Percentiles rank a stretch among this genome's conserved stretches.
Conservation (phyloP, 1,139 yeast species). For the Hansenula lynferdii region DNA sequence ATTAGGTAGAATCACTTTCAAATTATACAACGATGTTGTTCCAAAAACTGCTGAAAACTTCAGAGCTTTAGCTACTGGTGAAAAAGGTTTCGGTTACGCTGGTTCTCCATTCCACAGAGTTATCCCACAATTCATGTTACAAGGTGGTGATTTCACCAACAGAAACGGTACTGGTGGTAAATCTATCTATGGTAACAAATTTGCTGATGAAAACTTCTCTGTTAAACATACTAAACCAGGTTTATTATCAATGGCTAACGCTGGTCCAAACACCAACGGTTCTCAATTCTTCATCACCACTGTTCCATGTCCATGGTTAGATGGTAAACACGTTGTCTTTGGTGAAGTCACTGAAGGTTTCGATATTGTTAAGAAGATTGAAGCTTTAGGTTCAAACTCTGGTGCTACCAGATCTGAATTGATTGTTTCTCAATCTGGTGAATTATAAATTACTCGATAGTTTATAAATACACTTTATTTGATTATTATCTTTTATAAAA, state of each 20-base stretch:
- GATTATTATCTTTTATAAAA: neutral
- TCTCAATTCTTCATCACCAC: constrained; percentile 99
- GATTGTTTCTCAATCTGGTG: constrained; percentile 81
- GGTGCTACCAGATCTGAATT: constrained; percentile 82
- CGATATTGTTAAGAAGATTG: constrained; percentile 90
- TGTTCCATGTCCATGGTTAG: constrained; percentile 94
- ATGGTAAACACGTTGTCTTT: constrained; percentile 98
- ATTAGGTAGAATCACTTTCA: constrained; percentile 73
- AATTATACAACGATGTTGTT: constrained; percentile 88
- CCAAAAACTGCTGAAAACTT: constrained; percentile 99
- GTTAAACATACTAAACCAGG: constrained; percentile 90
- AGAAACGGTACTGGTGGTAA: constrained; percentile 98
- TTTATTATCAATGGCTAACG: constrained; percentile 97
- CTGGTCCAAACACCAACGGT: constrained; percentile 99
- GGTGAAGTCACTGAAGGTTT: constrained; percentile 94
- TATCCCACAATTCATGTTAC: constrained; percentile 97
- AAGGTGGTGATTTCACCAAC: constrained; percentile 98
- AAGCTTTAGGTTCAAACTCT: constrained; percentile 73
- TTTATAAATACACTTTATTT: neutral
- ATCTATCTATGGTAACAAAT: constrained; percentile 95
- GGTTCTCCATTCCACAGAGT: constrained; percentile 97
- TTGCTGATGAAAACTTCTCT: constrained; percentile 92
- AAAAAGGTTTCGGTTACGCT: constrained; percentile 94
- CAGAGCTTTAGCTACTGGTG: constrained; percentile 96
- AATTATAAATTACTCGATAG: constrained; percentile 43